Conservation (phyloP, 192 early-diverging fungal species). For the Haplosporangium gracile region DNA sequence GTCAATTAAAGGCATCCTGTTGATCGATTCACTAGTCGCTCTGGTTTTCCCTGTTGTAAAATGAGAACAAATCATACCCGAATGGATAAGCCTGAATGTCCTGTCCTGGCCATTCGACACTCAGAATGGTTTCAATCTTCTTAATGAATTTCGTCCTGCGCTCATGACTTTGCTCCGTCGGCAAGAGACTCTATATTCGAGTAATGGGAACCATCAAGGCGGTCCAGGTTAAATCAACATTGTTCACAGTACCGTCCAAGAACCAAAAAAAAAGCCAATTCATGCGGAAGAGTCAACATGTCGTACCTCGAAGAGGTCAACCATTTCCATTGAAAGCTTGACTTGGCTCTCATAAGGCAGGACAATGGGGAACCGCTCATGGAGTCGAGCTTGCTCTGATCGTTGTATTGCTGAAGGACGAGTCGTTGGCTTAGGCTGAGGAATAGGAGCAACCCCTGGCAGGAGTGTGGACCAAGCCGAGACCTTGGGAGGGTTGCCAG, state of each 20-base stretch:
- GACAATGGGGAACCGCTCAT: constrained; percentile 45
- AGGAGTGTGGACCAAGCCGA: constrained; percentile 53
- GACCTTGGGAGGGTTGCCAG: constrained; percentile 11
- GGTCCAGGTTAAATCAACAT: neutral
- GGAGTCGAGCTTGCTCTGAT: constrained; percentile 28
- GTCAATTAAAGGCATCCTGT: neutral
- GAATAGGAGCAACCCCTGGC: constrained; percentile 44
- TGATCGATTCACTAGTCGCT: neutral
- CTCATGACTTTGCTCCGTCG: constrained; percentile 48
- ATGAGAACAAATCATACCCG: constrained; percentile 20
- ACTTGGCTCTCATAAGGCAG: constrained; percentile 36
- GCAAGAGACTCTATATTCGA: constrained; percentile 23
- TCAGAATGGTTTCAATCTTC: constrained; percentile 43
- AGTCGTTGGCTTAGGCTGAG: neutral
- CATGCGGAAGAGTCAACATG: neutral
- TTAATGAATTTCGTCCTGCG: constrained; percentile 34
- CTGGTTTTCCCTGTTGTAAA: neutral
- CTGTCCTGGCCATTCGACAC: constrained; percentile 44
- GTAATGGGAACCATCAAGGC: neutral
- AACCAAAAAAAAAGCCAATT: neutral
- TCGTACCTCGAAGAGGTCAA: constrained; percentile 49
- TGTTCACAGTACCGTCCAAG: neutral
- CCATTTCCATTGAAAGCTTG: constrained; percentile 49
- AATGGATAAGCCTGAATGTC: constrained; percentile 45
- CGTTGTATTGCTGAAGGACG: constrained; percentile 10